Percentiles rank a stretch among this genome's conserved stretches.
phyloP scores from a whole-genome alignment of 1,284 basidiomycete species.

The Megacollybia platyphylla region DNA sequence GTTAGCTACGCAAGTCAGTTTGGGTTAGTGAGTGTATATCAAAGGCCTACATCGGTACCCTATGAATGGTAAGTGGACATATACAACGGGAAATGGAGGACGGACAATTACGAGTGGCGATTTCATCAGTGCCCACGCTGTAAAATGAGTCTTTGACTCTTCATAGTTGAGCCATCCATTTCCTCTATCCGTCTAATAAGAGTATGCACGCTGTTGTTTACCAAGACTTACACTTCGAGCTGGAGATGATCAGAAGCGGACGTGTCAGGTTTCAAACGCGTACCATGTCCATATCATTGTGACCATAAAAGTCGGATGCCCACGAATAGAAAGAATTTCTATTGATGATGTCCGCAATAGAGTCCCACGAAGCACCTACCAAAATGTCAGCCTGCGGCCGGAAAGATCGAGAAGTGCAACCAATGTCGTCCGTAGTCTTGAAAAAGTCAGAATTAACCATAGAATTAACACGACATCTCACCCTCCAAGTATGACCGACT shows the following conservation, averaged over 20 bases:
- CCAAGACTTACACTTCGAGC: slow-evolving; percentile 22
- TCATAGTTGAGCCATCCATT: slow-evolving; percentile 28
- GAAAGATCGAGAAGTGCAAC: slow-evolving; percentile 10
- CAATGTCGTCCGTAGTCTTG: slow-evolving; percentile 44
- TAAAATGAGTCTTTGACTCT: slow-evolving; percentile 32
- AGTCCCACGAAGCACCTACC: slow-evolving; percentile 15
- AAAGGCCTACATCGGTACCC: slow-evolving; percentile 25
- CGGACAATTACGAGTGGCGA: slow-evolving; percentile 31
- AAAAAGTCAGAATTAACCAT: slow-evolving; percentile 1
- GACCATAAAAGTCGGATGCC: slow-evolving; percentile 30
- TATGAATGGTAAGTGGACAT: slow-evolving; percentile 6
- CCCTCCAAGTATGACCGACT: slow-evolving; percentile 48
- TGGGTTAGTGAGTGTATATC: background rate
- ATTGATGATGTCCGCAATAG: slow-evolving; percentile 17
- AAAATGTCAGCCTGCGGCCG: too few relatives aligned
- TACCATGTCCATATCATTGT: slow-evolving; percentile 35
- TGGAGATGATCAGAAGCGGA: slow-evolving; percentile 7
- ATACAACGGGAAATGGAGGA: slow-evolving; percentile 2
- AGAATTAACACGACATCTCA: slow-evolving; percentile 12
- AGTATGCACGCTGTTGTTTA: background rate
- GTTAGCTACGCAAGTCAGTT: slow-evolving; percentile 25
- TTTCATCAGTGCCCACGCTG: slow-evolving; percentile 36
- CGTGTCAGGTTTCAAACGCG: slow-evolving; percentile 7
- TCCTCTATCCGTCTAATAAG: slow-evolving; percentile 16
- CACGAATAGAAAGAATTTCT: slow-evolving; percentile 30